These are phyloP conservation scores for Pyrenochaeta sp. DNA, from an alignment of 2,329 filamentous ascomycete species.

Conservation along the genomic window DNA sequence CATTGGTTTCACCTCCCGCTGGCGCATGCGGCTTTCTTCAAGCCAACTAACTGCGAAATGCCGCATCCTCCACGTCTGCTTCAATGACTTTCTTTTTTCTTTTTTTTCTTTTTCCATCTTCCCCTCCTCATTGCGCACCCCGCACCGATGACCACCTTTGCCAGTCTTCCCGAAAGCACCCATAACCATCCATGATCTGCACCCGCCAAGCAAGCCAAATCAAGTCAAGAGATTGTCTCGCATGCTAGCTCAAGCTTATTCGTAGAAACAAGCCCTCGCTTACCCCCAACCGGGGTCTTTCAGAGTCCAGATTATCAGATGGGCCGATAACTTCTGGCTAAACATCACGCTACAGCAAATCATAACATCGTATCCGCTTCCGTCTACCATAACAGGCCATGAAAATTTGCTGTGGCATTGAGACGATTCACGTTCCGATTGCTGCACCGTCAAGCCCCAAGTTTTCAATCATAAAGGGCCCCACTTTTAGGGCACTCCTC, in stretches of 20 bases:
- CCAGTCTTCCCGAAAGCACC: neutral
- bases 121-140: no score
- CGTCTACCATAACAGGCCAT: neutral
- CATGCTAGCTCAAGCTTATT: conserved; percentile 22
- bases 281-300: conserved; percentile 20
- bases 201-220: conserved; percentile 33
- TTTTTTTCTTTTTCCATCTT: no score
- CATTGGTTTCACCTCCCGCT: conserved; percentile 4
- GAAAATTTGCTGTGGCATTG: conserved; percentile 3
- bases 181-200: conserved; percentile 9
- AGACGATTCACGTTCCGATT: conserved; percentile 7
- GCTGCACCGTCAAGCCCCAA: neutral
- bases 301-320: conserved; percentile 42
- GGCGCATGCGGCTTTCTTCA: neutral
- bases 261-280: conserved; percentile 17
- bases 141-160: no score
- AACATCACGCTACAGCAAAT: conserved; percentile 20
- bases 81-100: no score
- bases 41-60: no score
- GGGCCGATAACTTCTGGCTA: conserved; percentile 28
- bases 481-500: conserved; percentile 15
- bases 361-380: conserved; percentile 9
- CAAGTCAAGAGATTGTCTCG: conserved; percentile 25
- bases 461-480: conserved; percentile 8
- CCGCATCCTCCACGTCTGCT: no score